Evolutionary conservation across 441 rosid genomes (phyloP).

Genomic region (Brassica hybrid): DNA sequence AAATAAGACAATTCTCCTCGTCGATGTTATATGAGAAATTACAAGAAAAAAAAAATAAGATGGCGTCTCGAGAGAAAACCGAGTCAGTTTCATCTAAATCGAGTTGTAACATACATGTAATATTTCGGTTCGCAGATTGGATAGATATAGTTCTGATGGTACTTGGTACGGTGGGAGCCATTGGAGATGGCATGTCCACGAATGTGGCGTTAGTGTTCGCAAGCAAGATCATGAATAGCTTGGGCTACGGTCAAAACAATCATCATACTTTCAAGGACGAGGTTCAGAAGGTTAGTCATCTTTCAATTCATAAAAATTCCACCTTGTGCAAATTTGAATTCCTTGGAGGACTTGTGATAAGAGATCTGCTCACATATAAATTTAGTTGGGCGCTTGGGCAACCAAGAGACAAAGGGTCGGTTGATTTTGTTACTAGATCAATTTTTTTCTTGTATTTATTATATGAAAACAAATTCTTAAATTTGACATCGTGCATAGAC

Average conservation of each 20-base stretch:
- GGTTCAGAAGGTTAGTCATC: conserved; percentile 64
- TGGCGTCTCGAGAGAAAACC: conserved; percentile 46
- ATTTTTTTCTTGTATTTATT: not conserved
- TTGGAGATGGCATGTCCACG: conserved; percentile 93
- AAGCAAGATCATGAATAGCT: conserved; percentile 76
- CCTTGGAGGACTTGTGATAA: too few relatives aligned
- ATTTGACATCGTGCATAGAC: too few relatives aligned
- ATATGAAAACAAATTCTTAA: too few relatives aligned
- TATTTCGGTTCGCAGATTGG: conserved; percentile 84
- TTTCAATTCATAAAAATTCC: conserved; percentile 7
- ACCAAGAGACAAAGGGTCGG: too few relatives aligned
- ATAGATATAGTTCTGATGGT: conserved; percentile 70
- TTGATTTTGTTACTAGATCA: not conserved
- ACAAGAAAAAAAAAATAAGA: conserved; percentile 18
- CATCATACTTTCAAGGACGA: conserved; percentile 61
- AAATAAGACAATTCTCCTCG: not conserved
- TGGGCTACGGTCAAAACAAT: conserved; percentile 65
- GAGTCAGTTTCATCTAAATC: conserved; percentile 33
- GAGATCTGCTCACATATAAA: too few relatives aligned
- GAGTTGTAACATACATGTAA: conserved; percentile 41
- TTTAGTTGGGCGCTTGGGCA: too few relatives aligned
- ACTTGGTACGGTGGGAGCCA: conserved; percentile 80
- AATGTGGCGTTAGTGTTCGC: conserved; percentile 73
- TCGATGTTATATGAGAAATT: not conserved
- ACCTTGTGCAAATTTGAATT: too few relatives aligned